Base-by-base conservation (phyloP, 345 rosid species). In the Atalantia buxifolia region DNA sequence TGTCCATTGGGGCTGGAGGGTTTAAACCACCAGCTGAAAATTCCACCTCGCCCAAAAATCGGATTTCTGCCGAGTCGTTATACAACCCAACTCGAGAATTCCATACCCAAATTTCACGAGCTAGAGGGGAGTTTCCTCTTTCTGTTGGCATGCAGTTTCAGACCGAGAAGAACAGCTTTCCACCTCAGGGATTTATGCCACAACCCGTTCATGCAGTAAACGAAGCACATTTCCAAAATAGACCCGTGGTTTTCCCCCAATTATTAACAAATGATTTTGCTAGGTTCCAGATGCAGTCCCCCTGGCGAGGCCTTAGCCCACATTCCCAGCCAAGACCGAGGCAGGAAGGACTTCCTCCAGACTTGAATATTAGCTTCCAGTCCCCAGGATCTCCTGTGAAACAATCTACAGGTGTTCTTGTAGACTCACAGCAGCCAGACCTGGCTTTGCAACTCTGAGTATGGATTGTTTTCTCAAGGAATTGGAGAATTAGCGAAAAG, bases 401-500 rank as follows among this genome's bases (percentile, higher is more conserved):
- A 78, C 97, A 91, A 50, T 89, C 95, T 74, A 88, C 97, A 25
- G 88, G 97, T 76, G 89, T 88, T 56, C 81, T 85, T 71, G 87
- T 88, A n/a, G 94, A 96, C 80, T 87, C 94, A 4, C 97, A 90
- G 83, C 99, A 94, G 85, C 99, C 99, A 64, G 99, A 94, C 86
- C 81, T 96, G 73, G 98, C 98, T 69, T 79, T 94, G 86, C 97
- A 96, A 79, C 97, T 96, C 53, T 92, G 85, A 88, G 72, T 55
- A 42, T 69, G 75, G 53, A 59, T n/a, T 36, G 35, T 68, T 18
- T 42, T 77, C 42, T 61, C 4, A 10, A 68, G 74, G 25, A 31
- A 75, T 22, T 50, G 66, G 60, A 48, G 45, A 40, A 4, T 12
- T 3, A 19, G 24, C 57, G 53, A 9, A 72, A 35, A 30, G 16